Conservation (phyloP, 2,329 filamentous ascomycete species). For the Beauveria asiatica region DNA sequence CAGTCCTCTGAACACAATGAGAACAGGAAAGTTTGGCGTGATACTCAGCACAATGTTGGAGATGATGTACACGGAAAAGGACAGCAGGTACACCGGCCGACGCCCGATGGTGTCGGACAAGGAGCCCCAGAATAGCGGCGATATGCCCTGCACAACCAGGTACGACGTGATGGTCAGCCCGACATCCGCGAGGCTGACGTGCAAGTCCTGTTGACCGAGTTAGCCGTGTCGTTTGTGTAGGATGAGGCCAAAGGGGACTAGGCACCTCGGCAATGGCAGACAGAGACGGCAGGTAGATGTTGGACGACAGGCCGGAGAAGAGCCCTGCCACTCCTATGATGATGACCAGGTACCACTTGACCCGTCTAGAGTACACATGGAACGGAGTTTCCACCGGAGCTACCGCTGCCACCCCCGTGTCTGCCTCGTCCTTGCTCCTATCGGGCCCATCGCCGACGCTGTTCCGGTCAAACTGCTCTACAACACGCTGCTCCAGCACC, state of each 20-base stretch:
- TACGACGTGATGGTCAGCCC: slow-evolving; percentile 37
- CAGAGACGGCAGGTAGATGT: slow-evolving; percentile 42
- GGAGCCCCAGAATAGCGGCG: slow-evolving; percentile 39
- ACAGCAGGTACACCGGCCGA: slow-evolving; percentile 35
- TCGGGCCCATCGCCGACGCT: too few species aligned
- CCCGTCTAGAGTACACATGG: not conserved
- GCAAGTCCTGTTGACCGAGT: slow-evolving; percentile 18
- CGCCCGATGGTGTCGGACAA: slow-evolving; percentile 39
- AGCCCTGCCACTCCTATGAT: slow-evolving; percentile 41
- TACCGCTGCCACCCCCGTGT: not conserved
- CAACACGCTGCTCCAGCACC: too few species aligned
- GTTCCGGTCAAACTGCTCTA: not conserved
- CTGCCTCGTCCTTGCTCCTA: not conserved
- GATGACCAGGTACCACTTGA: slow-evolving; percentile 37
- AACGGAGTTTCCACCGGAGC: not conserved
- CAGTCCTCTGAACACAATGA: slow-evolving; percentile 37
- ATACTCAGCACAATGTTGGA: slow-evolving; percentile 38
- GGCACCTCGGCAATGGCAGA: slow-evolving; percentile 27
- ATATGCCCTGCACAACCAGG: slow-evolving; percentile 41
- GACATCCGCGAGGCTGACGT: slow-evolving; percentile 23
- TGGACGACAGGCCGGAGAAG: slow-evolving; percentile 43
- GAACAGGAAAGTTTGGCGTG: slow-evolving; percentile 31
- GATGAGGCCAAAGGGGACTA: too few species aligned
- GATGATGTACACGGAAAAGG: slow-evolving; percentile 37
- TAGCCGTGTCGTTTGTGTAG: not conserved